Evolutionary conservation across 306 rosid species (phyloP), one percentile per base, ranked within the genome.

Genomic region (Quercus alba): DNA sequence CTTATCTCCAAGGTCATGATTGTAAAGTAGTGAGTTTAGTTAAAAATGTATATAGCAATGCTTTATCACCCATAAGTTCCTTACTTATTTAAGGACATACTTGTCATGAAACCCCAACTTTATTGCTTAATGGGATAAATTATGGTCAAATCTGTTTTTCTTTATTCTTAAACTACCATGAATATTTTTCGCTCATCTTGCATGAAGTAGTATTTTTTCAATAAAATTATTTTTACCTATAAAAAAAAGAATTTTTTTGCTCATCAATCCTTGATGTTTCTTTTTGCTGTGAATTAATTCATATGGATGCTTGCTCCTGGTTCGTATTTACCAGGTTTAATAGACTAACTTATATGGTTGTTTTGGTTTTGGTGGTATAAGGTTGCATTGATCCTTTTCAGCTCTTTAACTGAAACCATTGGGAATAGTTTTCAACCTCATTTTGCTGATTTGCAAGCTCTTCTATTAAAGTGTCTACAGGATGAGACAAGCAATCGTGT

Each of bases 341-440:
- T 56, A 8, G 69, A 14, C 83, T 87, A 74, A 72, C 57, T 25
- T 78, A 70, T 86, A 56, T 18, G 30, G 57, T 26, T 80, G 10
- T 64, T 76, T 78, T 78, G 51, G 59, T 83, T 85, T 83, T 73
- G 73, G 83, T 84, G 82, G 75, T 85, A 76, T 55, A 80, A 96
- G 99, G 99, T 96, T 84, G 97, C 98, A 17, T 86, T 96, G 84
- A 92, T 96, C 83, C 97, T 96, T 75, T 96, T 96, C 92, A 93
- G 99, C 83, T 96, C 99, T 54, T 86, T 96, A 78, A 96, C 99
- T 31, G 99, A 96, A 91, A 96, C 99, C 54, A 89, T 91, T 64
- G 99, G 99, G 85, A 88, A 83, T 75, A 72, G 97, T 5, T 96
- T 96, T 84, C 93, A 84, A 56, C 99, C 98, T 0, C 89, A 93